phyloP scores from a whole-genome alignment of 345 rosid species.

The Populus ilicifolia region DNA sequence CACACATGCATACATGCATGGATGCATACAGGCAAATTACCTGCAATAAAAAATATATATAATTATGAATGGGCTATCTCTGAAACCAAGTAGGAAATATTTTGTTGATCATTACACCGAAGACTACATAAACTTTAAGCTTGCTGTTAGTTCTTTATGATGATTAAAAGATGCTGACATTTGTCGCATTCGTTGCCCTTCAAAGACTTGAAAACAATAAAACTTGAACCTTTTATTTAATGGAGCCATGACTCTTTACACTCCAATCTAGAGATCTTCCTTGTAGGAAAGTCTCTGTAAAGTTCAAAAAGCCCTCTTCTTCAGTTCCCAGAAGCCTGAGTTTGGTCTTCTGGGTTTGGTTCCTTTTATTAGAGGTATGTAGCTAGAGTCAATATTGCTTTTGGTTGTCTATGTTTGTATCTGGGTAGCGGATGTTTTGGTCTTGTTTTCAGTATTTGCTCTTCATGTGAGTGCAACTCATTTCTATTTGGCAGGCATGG shows the following conservation, averaged over 20 bases:
- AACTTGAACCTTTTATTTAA: slow-evolving; percentile 10
- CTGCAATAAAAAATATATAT: not conserved
- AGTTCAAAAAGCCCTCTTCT: slow-evolving; percentile 14
- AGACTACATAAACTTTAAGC: slow-evolving; percentile 10
- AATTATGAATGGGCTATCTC: not conserved
- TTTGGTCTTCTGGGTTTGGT: slow-evolving; percentile 18
- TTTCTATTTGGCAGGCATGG: slow-evolving; percentile 29
- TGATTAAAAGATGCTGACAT: slow-evolving; percentile 13
- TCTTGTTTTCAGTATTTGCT: not conserved
- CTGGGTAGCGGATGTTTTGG: slow-evolving; percentile 16
- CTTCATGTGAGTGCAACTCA: slow-evolving; percentile 13
- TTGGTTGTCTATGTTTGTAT: too few relatives aligned
- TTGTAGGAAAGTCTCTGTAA: slow-evolving; percentile 16
- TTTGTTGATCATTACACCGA: slow-evolving; percentile 26
- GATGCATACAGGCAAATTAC: not conserved
- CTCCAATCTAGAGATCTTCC: slow-evolving; percentile 21
- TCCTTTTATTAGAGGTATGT: slow-evolving; percentile 28
- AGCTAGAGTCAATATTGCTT: not conserved
- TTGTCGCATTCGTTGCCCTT: slow-evolving; percentile 19
- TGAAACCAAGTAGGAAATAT: slow-evolving; percentile 12
- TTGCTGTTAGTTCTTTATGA: slow-evolving; percentile 16
- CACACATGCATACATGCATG: not conserved
- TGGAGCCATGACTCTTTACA: slow-evolving; percentile 12
- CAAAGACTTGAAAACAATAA: not conserved
- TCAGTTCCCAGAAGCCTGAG: not conserved